These are phyloP conservation scores for Pulicaria dysenterica DNA, from an alignment of 129 eudicot species.

Conservation along the genomic window DNA sequence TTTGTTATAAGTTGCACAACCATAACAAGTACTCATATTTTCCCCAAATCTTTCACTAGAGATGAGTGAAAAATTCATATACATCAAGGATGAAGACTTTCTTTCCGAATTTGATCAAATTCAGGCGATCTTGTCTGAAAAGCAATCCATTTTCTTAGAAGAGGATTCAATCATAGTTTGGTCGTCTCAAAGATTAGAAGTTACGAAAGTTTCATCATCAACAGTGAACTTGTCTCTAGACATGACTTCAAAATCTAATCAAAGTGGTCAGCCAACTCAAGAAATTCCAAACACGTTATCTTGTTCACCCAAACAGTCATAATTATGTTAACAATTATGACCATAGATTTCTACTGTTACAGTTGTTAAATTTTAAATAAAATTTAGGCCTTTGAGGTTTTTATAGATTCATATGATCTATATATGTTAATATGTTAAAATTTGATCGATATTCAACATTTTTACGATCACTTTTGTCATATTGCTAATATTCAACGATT, in stretches of 20 bases:
- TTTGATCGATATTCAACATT: no score
- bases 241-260: background rate
- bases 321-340: no score
- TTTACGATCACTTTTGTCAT: no score
- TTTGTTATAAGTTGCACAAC: conserved; percentile 5
- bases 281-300: no score
- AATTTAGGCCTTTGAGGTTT: background rate
- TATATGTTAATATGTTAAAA: background rate
- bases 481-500: no score
- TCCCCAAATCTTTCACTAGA: background rate
- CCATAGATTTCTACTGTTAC: background rate
- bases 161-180: conserved; percentile 20
- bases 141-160: conserved; percentile 15
- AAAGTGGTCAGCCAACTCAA: background rate
- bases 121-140: background rate
- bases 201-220: background rate
- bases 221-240: background rate
- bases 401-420: background rate
- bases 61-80: conserved; percentile 25
- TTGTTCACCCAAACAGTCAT: background rate
- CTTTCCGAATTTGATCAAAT: conserved; percentile 35
- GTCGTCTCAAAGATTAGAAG: conserved; percentile 10
- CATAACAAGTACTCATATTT: background rate
- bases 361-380: background rate
- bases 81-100: conserved; percentile 34